Conservation (phyloP, 2,329 filamentous ascomycete genomes). For the Amauroascus niger region DNA sequence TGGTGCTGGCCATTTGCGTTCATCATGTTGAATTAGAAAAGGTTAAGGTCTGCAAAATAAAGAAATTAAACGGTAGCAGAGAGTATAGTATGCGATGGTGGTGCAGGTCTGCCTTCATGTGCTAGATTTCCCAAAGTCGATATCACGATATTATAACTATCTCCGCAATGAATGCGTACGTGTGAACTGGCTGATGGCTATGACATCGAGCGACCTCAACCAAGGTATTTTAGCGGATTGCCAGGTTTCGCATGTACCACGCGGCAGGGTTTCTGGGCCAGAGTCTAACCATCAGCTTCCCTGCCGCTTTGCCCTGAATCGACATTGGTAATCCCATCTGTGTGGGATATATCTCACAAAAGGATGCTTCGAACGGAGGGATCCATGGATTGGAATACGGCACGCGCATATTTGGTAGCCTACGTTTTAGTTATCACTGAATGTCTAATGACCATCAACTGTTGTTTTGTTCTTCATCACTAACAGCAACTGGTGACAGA, state of each 20-base stretch:
- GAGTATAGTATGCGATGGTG: too few species aligned
- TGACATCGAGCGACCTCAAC: conserved; percentile 2
- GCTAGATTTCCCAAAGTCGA: not conserved
- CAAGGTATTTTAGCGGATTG: not conserved
- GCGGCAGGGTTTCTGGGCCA: not conserved
- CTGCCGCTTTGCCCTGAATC: not conserved
- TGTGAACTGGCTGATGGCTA: not conserved
- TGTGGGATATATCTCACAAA: not conserved
- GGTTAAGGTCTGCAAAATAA: not conserved
- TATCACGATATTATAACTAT: not conserved
- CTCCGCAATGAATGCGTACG: not conserved
- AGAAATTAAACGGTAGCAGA: not conserved
- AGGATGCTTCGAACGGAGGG: too few species aligned
- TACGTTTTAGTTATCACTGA: too few species aligned
- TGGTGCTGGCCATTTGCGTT: conserved; percentile 7
- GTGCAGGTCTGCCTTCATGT: too few species aligned
- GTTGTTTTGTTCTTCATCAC: not conserved
- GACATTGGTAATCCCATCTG: not conserved
- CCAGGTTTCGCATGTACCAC: not conserved
- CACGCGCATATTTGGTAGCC: too few species aligned
- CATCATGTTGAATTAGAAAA: not conserved
- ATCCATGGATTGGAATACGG: too few species aligned
- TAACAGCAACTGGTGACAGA: not conserved
- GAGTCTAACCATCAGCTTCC: not conserved
- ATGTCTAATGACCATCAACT: not conserved